These are phyloP conservation scores for Myxozyma neglecta DNA, from an alignment of 805 yeast genomes.

Conservation along the genomic window DNA sequence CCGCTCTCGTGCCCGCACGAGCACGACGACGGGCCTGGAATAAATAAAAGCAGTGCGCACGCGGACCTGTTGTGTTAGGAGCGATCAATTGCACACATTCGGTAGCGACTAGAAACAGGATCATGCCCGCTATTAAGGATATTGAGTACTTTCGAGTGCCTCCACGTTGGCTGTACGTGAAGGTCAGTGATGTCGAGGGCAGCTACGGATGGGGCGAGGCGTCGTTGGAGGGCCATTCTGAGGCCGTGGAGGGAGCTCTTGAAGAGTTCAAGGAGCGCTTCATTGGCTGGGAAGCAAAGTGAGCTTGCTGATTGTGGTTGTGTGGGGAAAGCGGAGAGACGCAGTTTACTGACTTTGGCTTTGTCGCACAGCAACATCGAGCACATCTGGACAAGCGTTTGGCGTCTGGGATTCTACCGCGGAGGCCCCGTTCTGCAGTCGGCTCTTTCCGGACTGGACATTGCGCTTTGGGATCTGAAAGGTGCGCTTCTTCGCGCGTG, in stretches of 20 bases:
- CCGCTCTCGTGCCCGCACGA: not conserved
- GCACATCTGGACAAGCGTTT: slow-evolving; percentile 32
- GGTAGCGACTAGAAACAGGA: not conserved
- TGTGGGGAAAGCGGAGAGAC: too few relatives aligned
- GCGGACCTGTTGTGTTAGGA: not conserved
- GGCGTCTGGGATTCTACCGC: slow-evolving; percentile 40
- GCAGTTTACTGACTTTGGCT: not conserved
- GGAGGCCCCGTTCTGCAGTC: slow-evolving; percentile 41
- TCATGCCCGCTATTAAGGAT: slow-evolving; percentile 9
- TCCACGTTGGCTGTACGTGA: slow-evolving; percentile 39
- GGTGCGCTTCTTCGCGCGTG: slow-evolving; percentile 28
- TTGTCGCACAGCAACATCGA: slow-evolving; percentile 11
- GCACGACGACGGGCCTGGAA: not conserved
- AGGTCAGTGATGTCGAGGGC: slow-evolving; percentile 37
- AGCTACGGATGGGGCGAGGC: slow-evolving; percentile 40
- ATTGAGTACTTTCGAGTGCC: slow-evolving; percentile 40
- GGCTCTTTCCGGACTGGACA: slow-evolving; percentile 40
- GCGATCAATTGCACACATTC: not conserved
- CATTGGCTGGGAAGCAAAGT: slow-evolving; percentile 39
- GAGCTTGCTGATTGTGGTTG: not conserved
- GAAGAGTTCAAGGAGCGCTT: slow-evolving; percentile 38
- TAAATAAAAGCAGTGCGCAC: not conserved
- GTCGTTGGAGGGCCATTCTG: slow-evolving; percentile 40
- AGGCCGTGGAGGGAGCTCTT: slow-evolving; percentile 41
- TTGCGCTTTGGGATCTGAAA: slow-evolving; percentile 41